Conservation (phyloP, 2,329 filamentous ascomycete genomes). For the Pseudopyricularia cyperi region DNA sequence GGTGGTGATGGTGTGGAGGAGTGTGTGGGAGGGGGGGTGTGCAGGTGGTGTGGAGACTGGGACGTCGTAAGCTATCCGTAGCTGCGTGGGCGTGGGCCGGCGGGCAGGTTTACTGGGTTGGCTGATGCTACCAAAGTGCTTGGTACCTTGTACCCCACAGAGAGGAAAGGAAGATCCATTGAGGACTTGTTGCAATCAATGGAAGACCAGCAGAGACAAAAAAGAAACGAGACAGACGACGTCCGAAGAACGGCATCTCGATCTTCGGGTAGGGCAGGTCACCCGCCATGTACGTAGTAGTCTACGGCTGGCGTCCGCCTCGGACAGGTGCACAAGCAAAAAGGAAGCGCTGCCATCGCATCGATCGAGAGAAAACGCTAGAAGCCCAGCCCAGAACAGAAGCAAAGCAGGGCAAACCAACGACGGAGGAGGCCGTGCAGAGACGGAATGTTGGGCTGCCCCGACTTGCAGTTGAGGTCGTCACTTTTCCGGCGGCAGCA, state of each 20-base stretch:
- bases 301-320: background rate
- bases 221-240: background rate
- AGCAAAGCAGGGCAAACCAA: background rate
- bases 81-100: background rate
- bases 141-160: background rate
- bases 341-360: background rate
- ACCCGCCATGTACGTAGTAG: background rate
- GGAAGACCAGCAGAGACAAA: background rate
- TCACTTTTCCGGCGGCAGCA: too few species aligned
- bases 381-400: background rate
- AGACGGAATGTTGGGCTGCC: too few species aligned
- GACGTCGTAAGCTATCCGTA: background rate
- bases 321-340: background rate
- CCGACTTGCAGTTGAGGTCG: too few species aligned
- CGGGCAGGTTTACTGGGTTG: too few species aligned
- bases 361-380: background rate
- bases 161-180: background rate
- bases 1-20: too few species aligned
- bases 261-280: background rate
- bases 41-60: background rate
- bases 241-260: background rate
- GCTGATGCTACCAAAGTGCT: too few species aligned
- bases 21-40: background rate
- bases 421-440: too few species aligned
- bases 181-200: background rate